Evolutionary conservation across 2,329 filamentous ascomycete species (phyloP).

Genomic region (Apiospora arundinis): DNA sequence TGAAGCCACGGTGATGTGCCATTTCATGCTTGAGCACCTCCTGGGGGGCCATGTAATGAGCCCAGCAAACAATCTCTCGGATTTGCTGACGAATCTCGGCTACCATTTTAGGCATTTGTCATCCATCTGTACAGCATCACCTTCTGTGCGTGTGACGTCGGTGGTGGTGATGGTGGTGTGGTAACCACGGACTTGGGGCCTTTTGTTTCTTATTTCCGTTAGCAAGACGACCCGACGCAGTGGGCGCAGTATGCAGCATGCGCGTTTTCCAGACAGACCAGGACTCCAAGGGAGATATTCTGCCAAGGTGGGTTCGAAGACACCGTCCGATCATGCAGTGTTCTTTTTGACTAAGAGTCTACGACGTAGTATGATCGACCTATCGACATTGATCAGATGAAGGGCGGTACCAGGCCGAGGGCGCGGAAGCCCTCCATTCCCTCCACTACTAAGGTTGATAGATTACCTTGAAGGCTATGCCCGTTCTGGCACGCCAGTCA

Average conservation of each 20-base stretch:
- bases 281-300: background rate
- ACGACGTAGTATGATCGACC: background rate
- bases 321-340: background rate
- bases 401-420: background rate
- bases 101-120: background rate
- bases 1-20: background rate
- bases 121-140: background rate
- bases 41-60: background rate
- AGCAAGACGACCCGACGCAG: background rate
- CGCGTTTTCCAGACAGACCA: background rate
- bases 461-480: background rate
- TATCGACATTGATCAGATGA: background rate
- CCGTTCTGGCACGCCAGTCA: background rate
- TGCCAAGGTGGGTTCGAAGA: background rate
- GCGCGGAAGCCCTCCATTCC: background rate
- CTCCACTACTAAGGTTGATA: background rate
- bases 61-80: background rate
- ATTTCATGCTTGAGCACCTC: background rate
- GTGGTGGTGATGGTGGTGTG: background rate
- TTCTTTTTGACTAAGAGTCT: background rate
- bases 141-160: background rate
- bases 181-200: background rate
- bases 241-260: background rate
- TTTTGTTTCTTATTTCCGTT: background rate
- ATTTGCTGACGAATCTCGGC: background rate